Evolutionary conservation across 202 grass and related monocot genomes (phyloP).

Genomic region (Saccharum hybrid): DNA sequence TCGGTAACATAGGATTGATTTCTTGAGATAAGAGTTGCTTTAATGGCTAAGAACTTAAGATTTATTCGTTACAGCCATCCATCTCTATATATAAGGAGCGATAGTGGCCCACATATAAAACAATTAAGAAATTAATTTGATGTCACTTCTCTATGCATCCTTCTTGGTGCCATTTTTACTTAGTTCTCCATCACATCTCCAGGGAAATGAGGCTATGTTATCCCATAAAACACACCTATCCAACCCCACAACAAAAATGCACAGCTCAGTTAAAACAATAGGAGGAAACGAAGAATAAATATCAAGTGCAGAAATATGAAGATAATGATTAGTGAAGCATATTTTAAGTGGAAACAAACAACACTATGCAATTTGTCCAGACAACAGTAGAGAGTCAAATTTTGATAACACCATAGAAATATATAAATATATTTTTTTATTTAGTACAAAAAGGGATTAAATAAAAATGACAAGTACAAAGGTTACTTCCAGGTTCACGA

Average conservation of each 20-base stretch:
- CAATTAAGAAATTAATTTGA: not conserved
- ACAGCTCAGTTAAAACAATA: not conserved
- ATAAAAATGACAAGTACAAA: slow-evolving; percentile 15
- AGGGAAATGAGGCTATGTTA: not conserved
- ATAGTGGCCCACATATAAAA: not conserved
- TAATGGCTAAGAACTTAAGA: not conserved
- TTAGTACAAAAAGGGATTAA: not conserved
- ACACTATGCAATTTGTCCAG: not conserved
- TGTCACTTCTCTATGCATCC: not conserved
- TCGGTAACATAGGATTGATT: not conserved
- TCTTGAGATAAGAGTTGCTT: not conserved
- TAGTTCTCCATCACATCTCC: not conserved
- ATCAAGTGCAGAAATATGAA: not conserved
- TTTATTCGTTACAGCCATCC: not conserved
- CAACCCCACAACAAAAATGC: not conserved
- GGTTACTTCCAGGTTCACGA: not conserved
- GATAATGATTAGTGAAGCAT: slow-evolving; percentile 6
- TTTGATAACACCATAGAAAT: not conserved
- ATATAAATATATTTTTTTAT: not conserved
- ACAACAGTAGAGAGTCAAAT: not conserved
- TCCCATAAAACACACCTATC: not conserved
- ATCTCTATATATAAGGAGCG: not conserved
- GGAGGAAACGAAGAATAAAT: not conserved
- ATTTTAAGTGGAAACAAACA: slow-evolving; percentile 16
- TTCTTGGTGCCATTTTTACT: not conserved